Conservation (phyloP, 148 eudicot genomes). For the Rhododendron henanense region DNA sequence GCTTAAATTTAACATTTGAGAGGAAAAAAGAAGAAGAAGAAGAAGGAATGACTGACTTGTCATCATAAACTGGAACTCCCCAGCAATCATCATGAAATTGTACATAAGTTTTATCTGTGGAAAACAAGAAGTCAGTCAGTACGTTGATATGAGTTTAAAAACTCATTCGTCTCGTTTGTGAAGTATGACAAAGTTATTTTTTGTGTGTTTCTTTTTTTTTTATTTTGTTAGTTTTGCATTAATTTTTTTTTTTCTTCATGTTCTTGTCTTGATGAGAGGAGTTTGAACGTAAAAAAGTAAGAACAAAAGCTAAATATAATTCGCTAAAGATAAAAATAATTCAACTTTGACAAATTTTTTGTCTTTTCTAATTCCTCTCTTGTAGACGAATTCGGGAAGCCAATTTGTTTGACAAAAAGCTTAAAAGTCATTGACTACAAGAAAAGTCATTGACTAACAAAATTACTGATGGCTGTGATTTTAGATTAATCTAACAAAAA, state of each 20-base stretch:
- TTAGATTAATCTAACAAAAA: neutral
- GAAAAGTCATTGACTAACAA: neutral
- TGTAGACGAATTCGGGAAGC: neutral
- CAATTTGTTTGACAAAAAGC: neutral
- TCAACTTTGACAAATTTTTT: neutral
- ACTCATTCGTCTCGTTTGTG: neutral
- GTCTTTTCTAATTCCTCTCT: neutral
- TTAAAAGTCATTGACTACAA: neutral
- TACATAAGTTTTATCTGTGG: constrained; percentile 66
- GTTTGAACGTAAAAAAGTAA: neutral
- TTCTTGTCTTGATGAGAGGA: neutral
- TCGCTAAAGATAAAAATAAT: neutral
- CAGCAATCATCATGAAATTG: constrained; percentile 96
- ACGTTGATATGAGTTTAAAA: neutral
- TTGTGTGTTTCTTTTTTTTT: too few species aligned
- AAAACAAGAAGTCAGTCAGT: neutral
- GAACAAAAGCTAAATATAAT: neutral
- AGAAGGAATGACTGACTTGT: constrained; percentile 48
- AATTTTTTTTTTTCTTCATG: neutral
- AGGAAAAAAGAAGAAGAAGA: neutral
- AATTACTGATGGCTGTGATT: neutral
- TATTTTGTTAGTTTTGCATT: neutral
- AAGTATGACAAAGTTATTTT: neutral
- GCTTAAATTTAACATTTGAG: neutral
- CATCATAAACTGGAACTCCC: constrained; percentile 96